Evolutionary conservation across 2,329 filamentous ascomycete genomes (phyloP).

Genomic region (Botrytis tulipae): DNA sequence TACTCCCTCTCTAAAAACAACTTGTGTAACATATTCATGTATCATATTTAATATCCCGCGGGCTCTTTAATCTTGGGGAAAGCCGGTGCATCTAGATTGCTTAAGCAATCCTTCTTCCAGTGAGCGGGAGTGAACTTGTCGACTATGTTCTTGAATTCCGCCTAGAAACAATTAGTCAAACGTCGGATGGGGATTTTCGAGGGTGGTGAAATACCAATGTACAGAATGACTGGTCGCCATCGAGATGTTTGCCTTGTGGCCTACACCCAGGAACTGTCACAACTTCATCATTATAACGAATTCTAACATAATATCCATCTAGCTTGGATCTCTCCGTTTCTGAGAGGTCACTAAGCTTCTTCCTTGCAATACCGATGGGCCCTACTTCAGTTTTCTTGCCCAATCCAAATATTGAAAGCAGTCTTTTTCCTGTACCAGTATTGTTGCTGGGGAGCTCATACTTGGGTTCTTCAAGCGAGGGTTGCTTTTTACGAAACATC

Average conservation of each 20-base stretch:
- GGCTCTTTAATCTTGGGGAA: constrained; percentile 37
- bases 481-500: constrained; percentile 63
- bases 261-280: constrained; percentile 82
- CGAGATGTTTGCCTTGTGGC: constrained; percentile 73
- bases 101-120: constrained; percentile 66
- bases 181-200: background rate
- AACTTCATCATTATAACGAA: constrained; percentile 86
- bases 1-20: background rate
- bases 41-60: constrained; percentile 35
- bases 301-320: constrained; percentile 78
- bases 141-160: constrained; percentile 88
- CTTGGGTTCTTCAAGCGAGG: constrained; percentile 27
- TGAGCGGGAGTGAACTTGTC: constrained; percentile 83
- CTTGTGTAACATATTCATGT: background rate
- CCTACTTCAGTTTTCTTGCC: constrained; percentile 24
- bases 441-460: background rate
- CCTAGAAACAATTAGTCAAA: constrained; percentile 44
- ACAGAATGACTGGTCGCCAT: constrained; percentile 85
- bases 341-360: constrained; percentile 54
- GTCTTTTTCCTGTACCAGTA: constrained; percentile 21
- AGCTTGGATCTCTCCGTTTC: constrained; percentile 58
- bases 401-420: constrained; percentile 33
- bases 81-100: constrained; percentile 49
- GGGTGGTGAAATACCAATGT: constrained; percentile 64
- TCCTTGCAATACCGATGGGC: constrained; percentile 57